Percentiles rank a stretch among this genome's conserved stretches.
Evolutionary conservation across 2,329 filamentous ascomycete genomes (phyloP).

Genomic region (Aspergillus versicolor): DNA sequence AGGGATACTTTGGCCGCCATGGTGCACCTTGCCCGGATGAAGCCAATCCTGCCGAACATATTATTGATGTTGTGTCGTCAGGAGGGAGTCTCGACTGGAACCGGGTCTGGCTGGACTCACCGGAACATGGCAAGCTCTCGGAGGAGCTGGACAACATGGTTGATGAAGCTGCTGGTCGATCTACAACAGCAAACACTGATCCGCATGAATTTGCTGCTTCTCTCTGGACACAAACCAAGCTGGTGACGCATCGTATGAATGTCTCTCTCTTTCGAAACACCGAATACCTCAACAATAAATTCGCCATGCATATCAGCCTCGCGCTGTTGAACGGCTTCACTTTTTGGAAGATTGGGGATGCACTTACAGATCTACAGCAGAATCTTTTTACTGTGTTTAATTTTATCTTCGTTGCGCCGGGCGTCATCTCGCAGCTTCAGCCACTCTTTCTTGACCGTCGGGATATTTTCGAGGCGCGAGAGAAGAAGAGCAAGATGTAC

Average conservation of each 20-base stretch:
- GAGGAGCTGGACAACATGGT: slow-evolving; percentile 65
- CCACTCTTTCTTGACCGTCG: slow-evolving; percentile 59
- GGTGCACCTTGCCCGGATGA: slow-evolving; percentile 61
- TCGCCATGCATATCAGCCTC: slow-evolving; percentile 52
- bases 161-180: slow-evolving; percentile 37
- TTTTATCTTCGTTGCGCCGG: slow-evolving; percentile 62
- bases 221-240: slow-evolving; percentile 58
- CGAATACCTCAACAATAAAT: slow-evolving; percentile 64
- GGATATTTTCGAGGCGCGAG: slow-evolving; percentile 58
- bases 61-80: slow-evolving; percentile 45
- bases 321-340: slow-evolving; percentile 49
- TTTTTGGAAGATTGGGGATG: slow-evolving; percentile 51
- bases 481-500: slow-evolving; percentile 63
- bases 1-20: slow-evolving; percentile 64
- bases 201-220: slow-evolving; percentile 62
- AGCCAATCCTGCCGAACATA: slow-evolving; percentile 60
- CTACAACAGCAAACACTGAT: slow-evolving; percentile 40
- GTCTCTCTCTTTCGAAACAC: slow-evolving; percentile 63
- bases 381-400: background rate
- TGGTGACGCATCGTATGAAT: slow-evolving; percentile 67
- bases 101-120: slow-evolving; percentile 66
- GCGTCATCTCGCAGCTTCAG: slow-evolving; percentile 59
- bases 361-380: background rate
- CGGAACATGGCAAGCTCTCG: slow-evolving; percentile 53
- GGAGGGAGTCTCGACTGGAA: slow-evolving; percentile 59